Conservation (phyloP, 2,329 filamentous ascomycete genomes). For the Ascochyta koolunga region DNA sequence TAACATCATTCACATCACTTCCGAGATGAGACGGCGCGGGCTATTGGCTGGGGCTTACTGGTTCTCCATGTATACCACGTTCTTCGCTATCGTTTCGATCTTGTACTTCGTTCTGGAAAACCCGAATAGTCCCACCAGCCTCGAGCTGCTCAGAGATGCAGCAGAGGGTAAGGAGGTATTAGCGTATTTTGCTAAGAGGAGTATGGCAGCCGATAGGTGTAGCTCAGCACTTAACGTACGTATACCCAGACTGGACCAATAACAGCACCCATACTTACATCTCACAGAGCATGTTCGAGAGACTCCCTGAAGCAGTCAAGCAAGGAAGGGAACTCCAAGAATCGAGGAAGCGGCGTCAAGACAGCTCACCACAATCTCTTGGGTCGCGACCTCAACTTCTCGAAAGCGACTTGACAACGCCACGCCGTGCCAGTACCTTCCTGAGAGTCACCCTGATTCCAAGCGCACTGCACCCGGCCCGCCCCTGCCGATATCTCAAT, state of each 20-base stretch:
- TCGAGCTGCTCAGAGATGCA: conserved; percentile 85
- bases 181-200: conserved; percentile 77
- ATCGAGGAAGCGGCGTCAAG: conserved; percentile 48
- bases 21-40: conserved; percentile 76
- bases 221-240: conserved; percentile 76
- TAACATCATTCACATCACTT: conserved; percentile 80
- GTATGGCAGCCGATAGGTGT: conserved; percentile 87
- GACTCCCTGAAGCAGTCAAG: conserved; percentile 75
- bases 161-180: conserved; percentile 84
- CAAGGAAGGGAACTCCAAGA: conserved; percentile 36
- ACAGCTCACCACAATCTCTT: conserved; percentile 42
- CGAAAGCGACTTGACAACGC: conserved; percentile 26
- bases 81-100: conserved; percentile 79
- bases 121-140: conserved; percentile 72
- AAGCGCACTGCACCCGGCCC: conserved; percentile 35
- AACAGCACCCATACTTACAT: conserved; percentile 15
- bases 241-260: conserved; percentile 12
- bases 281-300: conserved; percentile 76
- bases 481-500: conserved; percentile 37
- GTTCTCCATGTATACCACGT: conserved; percentile 85
- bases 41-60: conserved; percentile 82
- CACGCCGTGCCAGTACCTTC: conserved; percentile 45
- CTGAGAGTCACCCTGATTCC: conserved; percentile 38
- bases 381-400: conserved; percentile 33
- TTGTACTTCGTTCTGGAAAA: conserved; percentile 84